Percentiles rank a stretch among this genome's conserved stretches.
These are phyloP conservation scores for Aspergillus sp. DNA, from an alignment of 2,329 filamentous ascomycete species.

Conservation along the genomic window DNA sequence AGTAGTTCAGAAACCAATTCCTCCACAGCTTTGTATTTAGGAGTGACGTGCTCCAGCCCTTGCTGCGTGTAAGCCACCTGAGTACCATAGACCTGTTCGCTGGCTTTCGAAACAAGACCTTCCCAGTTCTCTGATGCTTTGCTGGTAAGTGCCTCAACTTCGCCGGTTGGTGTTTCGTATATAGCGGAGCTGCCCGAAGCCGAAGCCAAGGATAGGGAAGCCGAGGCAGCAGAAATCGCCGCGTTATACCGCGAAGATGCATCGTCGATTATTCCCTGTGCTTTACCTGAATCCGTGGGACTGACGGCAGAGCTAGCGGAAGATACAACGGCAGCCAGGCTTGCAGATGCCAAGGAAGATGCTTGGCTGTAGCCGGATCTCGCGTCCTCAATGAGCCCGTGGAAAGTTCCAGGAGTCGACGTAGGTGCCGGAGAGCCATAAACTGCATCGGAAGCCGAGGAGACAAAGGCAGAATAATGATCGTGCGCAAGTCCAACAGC, in stretches of 20 bases:
- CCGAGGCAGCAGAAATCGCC: conserved; percentile 40
- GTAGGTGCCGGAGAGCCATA: conserved; percentile 54
- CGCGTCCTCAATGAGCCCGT: conserved; percentile 29
- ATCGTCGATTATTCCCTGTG: conserved; percentile 34
- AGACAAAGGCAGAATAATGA: conserved; percentile 68
- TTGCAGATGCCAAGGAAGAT: conserved; percentile 33
- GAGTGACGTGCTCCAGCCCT: conserved; percentile 53
- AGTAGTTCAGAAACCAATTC: conserved; percentile 70
- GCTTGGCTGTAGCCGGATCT: conserved; percentile 31
- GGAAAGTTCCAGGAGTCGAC: conserved; percentile 21
- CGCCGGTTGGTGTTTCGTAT: conserved; percentile 32
- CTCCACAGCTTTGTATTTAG: conserved; percentile 64
- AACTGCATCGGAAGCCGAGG: conserved; percentile 63
- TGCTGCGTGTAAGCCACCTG: conserved; percentile 58
- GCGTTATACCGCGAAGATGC: conserved; percentile 41
- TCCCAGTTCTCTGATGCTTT: conserved; percentile 59
- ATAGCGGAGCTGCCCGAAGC: conserved; percentile 38
- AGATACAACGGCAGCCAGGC: conserved; percentile 33
- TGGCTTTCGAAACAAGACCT: conserved; percentile 56
- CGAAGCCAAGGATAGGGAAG: conserved; percentile 33
- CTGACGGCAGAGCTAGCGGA: conserved; percentile 35
- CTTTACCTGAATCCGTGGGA: conserved; percentile 27
- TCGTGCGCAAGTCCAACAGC: conserved; percentile 72
- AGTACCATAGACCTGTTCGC: conserved; percentile 62
- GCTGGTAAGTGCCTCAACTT: conserved; percentile 44